Evolutionary conservation across 306 rosid species (phyloP), one percentile per base, ranked within the genome.

Genomic region (Citrullus colocynthis): DNA sequence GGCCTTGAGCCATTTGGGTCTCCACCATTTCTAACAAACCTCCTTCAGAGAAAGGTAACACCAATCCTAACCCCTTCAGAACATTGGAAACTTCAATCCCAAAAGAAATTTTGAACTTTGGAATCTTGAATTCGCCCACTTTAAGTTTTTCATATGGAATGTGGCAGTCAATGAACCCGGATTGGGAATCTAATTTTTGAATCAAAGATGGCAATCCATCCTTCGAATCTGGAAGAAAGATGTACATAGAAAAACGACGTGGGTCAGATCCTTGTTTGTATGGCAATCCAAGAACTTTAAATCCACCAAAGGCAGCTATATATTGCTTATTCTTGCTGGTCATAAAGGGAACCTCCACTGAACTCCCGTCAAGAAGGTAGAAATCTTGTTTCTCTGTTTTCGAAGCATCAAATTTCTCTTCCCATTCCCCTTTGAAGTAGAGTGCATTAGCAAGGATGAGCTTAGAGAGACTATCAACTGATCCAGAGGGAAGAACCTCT

Each of bases 341-440:
- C 97, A 94, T 91, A 87, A 89, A 94, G 41, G 94, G 96, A 13
- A 76, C 94, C 78, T 86, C 84, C 58, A 87, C 89, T 42, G 85
- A 77, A 78, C 84, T 85, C 30, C 94, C 94, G 52, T 82, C 77
- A 7, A 83, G 86, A 70, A 90, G 93, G 82, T 88, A 87, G 82
- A 94, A 94, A 72, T 89, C 90, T 30, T 82, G 32, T 59, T 87
- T 86, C 81, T 88, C 77, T 0, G 96, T 94, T 54, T 24, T 16
- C 3, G 88, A 88, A 62, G 88, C 85, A 80, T 91, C 87, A 73
- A 93, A 94, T 77, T 83, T 82, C 36, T 89, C 80, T 52, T 13
- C 80, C 98, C 98, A 91, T 2, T 56, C 91, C 71, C 98, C 98
- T 82, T 90, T 93, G 81, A 93, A 93, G 85, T 91, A 91, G 2